Base-by-base conservation (phyloP, 768 basidiomycete species). In the Kwoniella sp. region DNA sequence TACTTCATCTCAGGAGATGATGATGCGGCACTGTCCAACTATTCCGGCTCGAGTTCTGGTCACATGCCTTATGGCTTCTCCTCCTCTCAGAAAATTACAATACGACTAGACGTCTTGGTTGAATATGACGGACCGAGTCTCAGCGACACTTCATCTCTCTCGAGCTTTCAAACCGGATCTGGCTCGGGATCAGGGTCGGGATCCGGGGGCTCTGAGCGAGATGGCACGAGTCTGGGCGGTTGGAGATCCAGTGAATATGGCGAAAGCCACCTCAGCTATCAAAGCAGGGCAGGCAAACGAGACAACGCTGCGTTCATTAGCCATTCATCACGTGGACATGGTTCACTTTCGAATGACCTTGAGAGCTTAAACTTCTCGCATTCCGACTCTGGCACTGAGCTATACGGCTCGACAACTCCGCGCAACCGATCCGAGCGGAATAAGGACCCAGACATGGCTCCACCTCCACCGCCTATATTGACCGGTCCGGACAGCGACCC, bases 41-140 rank as follows among this genome's bases (percentile, higher is more conserved):
- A 86, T 2, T 85, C 88, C 0, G 92, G 91, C 19, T 63, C 68
- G 17, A 66, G 52, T 9, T 48, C 58, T 0, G 30, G 44, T 36
- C 24, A 48, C 24, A 29, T 13, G 22, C 40, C 21, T n/a, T 55
- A 62, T 36, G 40, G 37, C 83, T 83, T 27, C 80, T 83, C 85
- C 80, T 83, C 85, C 0, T 64, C 67, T 10, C 82, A 84, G 33
- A 91, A 87, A 76, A 89, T 96, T 60, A 89, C 88, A 0, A 81
- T 96, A 17, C 84, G 85, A 9, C 86, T 96, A 36, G 83, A 88
- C 49, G 87, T 97, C 46, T 83, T 83, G 9, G 87, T 94, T 65
- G 92, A 94, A 65, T 94, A 92, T 70, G 93, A 96, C 77, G 91
- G 91, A 0, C 91, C 89, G 15, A 90, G 89, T 80, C 83, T 96